These are phyloP conservation scores for Colletotrichum eremochloae DNA, from an alignment of 2,329 filamentous ascomycete genomes.

Conservation along the genomic window DNA sequence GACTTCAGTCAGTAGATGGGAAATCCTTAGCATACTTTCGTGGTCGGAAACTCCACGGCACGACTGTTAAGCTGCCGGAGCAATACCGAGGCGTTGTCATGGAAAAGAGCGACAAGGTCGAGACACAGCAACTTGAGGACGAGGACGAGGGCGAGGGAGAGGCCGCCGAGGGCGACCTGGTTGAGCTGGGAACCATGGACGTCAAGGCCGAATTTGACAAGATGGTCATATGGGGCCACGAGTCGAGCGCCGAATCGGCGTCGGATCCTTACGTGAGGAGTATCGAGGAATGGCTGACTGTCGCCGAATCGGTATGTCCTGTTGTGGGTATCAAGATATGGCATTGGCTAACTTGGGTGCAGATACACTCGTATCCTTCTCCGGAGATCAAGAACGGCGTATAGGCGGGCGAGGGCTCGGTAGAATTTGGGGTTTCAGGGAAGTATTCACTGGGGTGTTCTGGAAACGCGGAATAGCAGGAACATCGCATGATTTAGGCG, in stretches of 20 bases:
- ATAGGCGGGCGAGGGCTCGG: neutral
- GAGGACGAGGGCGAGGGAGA: constrained; percentile 57
- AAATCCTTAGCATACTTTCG: constrained; percentile 77
- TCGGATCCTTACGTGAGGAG: constrained; percentile 80
- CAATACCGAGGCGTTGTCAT: constrained; percentile 77
- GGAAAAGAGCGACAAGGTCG: constrained; percentile 57
- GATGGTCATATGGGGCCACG: constrained; percentile 88
- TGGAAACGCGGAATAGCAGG: neutral
- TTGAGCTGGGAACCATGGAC: constrained; percentile 68
- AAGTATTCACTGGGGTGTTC: neutral
- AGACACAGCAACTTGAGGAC: constrained; percentile 49
- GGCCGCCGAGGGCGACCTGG: constrained; percentile 59
- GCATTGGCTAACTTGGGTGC: constrained; percentile 39
- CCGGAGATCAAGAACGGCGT: constrained; percentile 18
- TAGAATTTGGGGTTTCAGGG: neutral
- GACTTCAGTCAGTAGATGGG: constrained; percentile 56
- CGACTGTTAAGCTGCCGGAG: constrained; percentile 74
- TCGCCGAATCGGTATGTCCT: constrained; percentile 74
- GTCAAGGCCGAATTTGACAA: constrained; percentile 78
- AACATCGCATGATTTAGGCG: constrained; percentile 1
- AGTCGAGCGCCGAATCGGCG: constrained; percentile 70
- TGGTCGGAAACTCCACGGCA: constrained; percentile 82
- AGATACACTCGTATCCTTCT: constrained; percentile 53
- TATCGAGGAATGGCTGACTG: constrained; percentile 83
- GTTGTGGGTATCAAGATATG: neutral